Evolutionary conservation across 768 basidiomycete genomes (phyloP).

Genomic region (Xerocomus potaroensis): DNA sequence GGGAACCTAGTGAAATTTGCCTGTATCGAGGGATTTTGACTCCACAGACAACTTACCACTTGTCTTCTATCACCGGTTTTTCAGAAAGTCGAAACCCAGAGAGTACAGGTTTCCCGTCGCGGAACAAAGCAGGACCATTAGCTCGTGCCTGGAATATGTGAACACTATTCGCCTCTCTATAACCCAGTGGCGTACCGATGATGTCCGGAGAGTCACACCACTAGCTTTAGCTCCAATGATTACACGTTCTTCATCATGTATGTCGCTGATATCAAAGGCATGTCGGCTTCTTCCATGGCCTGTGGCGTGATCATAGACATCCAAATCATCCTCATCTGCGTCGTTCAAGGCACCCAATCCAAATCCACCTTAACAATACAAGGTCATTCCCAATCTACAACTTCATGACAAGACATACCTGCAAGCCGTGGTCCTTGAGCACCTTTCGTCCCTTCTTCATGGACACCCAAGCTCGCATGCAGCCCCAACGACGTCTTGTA

Average conservation of each 20-base stretch:
- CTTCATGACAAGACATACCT: slow-evolving; percentile 36
- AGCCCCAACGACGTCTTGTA: slow-evolving; percentile 64
- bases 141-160: slow-evolving; percentile 19
- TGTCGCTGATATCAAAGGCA: slow-evolving; percentile 63
- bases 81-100: slow-evolving; percentile 71
- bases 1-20: slow-evolving; percentile 58
- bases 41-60: slow-evolving; percentile 46
- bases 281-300: slow-evolving; percentile 41
- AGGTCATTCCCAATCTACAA: no score
- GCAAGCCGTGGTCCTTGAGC: slow-evolving; percentile 51
- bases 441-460: slow-evolving; percentile 17
- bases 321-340: slow-evolving; percentile 89
- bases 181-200: slow-evolving; percentile 10
- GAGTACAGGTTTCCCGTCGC: slow-evolving; percentile 70
- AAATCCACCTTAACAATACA: slow-evolving; percentile 69
- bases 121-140: slow-evolving; percentile 41
- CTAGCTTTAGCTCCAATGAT: slow-evolving; percentile 34
- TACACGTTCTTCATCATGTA: slow-evolving; percentile 59
- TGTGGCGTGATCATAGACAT: slow-evolving; percentile 62
- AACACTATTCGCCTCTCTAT: not conserved
- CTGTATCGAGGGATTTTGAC: slow-evolving; percentile 17
- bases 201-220: not conserved
- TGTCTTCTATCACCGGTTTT: slow-evolving; percentile 63
- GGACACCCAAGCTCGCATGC: slow-evolving; percentile 50
- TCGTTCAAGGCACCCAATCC: slow-evolving; percentile 89